Percentiles rank a stretch among this genome's conserved stretches.
Evolutionary conservation across 768 basidiomycete species (phyloP).

Genomic region (Russula griseocarnosa): DNA sequence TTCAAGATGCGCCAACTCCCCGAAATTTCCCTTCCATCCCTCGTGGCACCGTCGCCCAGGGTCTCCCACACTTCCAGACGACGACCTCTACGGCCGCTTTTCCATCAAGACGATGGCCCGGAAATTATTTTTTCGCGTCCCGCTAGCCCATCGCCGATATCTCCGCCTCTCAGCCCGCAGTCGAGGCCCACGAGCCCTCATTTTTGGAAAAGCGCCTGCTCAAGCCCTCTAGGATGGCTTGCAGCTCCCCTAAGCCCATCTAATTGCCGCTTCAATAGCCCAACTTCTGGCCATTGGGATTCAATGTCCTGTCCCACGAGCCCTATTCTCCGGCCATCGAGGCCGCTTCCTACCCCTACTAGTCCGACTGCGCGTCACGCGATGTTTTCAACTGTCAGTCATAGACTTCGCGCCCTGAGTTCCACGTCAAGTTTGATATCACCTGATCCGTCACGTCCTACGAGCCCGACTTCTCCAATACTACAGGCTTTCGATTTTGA

Average conservation of each 20-base stretch:
- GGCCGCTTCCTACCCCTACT: background rate
- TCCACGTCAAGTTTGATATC: conserved; percentile 1
- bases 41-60: conserved; percentile 4
- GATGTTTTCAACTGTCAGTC: conserved; percentile 7
- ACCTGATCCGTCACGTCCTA: conserved; percentile 4
- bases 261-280: background rate
- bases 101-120: background rate
- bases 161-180: conserved; percentile 8
- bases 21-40: background rate
- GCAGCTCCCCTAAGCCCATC: background rate
- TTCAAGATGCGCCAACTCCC: background rate
- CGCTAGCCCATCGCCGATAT: conserved; percentile 4
- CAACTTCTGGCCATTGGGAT: background rate
- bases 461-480: conserved; percentile 18
- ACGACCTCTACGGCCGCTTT: background rate
- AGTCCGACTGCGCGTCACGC: conserved; percentile 14
- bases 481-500: conserved; percentile 11
- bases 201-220: conserved; percentile 10
- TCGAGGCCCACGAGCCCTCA: conserved; percentile 3
- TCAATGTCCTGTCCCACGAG: conserved; percentile 24
- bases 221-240: background rate
- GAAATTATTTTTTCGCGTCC: conserved; percentile 1
- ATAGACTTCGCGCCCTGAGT: conserved; percentile 15
- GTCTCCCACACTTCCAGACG: background rate
- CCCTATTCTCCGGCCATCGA: conserved; percentile 11